Evolutionary conservation across 768 basidiomycete genomes (phyloP).

Genomic region (Astraeus odoratus): DNA sequence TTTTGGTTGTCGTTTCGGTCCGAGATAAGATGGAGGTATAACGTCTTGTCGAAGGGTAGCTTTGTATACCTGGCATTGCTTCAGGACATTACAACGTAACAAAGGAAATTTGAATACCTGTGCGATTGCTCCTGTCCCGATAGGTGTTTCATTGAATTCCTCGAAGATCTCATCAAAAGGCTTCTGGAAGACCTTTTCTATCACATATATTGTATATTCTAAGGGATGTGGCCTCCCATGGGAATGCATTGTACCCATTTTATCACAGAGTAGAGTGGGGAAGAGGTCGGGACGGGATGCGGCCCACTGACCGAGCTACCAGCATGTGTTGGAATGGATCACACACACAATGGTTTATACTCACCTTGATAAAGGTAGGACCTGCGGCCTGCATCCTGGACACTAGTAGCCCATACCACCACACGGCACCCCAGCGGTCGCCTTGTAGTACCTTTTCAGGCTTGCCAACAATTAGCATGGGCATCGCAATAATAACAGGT

Average conservation of each 20-base stretch:
- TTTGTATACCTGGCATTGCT: conserved; percentile 63
- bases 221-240: conserved; percentile 77
- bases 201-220: conserved; percentile 68
- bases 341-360: conserved; percentile 9
- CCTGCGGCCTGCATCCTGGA: conserved; percentile 90
- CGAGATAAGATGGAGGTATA: conserved; percentile 78
- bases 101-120: conserved; percentile 40
- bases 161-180: conserved; percentile 88
- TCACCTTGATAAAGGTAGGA: conserved; percentile 93
- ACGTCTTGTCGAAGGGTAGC: conserved; percentile 80
- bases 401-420: conserved; percentile 95
- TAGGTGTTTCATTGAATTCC: conserved; percentile 77
- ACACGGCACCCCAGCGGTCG: conserved; percentile 88
- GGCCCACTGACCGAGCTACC: conserved; percentile 95
- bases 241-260: conserved; percentile 83
- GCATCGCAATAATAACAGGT: conserved; percentile 77
- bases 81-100: background rate
- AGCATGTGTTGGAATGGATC: conserved; percentile 5
- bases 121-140: conserved; percentile 98
- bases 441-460: conserved; percentile 51
- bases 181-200: conserved; percentile 77
- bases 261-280: conserved; percentile 76
- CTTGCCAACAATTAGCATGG: conserved; percentile 72
- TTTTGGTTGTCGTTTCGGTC: conserved; percentile 57
- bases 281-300: conserved; percentile 93